phyloP scores from a whole-genome alignment of 495 filamentous ascomycete species.

The Penicillium pulvis region DNA sequence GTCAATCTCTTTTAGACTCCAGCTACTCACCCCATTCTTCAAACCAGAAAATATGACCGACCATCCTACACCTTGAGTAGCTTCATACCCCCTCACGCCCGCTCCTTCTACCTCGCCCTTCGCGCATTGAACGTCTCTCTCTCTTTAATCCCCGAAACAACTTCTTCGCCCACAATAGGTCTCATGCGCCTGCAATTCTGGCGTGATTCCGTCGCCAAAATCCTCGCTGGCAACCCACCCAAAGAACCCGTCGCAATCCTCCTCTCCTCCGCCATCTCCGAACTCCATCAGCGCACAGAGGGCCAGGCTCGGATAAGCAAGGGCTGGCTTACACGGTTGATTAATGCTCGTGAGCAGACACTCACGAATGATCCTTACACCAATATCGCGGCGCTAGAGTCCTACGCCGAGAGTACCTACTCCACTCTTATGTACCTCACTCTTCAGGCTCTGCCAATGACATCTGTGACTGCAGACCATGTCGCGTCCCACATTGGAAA shows the following conservation, averaged over 20 bases:
- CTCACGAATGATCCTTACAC: conserved; percentile 82
- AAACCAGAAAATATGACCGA: conserved; percentile 72
- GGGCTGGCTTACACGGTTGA: conserved; percentile 77
- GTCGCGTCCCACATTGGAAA: conserved; percentile 94
- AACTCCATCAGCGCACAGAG: conserved; percentile 57
- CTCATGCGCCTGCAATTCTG: conserved; percentile 92
- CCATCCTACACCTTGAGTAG: conserved; percentile 83
- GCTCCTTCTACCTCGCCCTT: conserved; percentile 84
- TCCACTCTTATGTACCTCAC: conserved; percentile 90
- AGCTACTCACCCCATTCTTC: neutral
- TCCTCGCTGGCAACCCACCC: conserved; percentile 72
- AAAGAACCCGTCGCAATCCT: conserved; percentile 91
- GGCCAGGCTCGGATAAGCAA: conserved; percentile 65
- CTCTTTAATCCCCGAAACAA: conserved; percentile 82
- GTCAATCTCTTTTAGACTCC: neutral
- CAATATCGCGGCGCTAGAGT: conserved; percentile 71
- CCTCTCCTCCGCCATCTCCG: conserved; percentile 66
- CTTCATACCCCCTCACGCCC: conserved; percentile 72
- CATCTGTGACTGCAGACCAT: conserved; percentile 85
- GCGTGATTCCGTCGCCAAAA: conserved; percentile 76
- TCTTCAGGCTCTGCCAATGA: conserved; percentile 71
- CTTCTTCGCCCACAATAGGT: conserved; percentile 78
- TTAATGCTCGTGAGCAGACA: conserved; percentile 77
- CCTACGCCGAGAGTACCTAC: conserved; percentile 92
- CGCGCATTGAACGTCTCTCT: conserved; percentile 92